Conservation (phyloP, 2,329 filamentous ascomycete species). For the Lasiodiplodia citricola region DNA sequence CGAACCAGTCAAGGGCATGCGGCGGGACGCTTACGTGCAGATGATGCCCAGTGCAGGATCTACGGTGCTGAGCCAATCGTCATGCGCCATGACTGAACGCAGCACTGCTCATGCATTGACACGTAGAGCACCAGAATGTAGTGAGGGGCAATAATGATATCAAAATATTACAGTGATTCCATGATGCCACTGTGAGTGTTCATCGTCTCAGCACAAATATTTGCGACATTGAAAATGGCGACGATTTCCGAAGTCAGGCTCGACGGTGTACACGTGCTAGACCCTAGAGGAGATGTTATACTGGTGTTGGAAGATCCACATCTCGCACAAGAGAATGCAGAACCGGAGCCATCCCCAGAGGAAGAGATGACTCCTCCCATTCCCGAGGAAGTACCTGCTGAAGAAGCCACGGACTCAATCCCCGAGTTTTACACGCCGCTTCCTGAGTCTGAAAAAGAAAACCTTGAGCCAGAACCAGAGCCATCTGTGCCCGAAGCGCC, state of each 20-base stretch:
- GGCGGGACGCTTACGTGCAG: neutral
- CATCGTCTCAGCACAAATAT: neutral
- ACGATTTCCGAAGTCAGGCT: neutral
- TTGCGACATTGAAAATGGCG: neutral
- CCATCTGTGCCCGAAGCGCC: neutral
- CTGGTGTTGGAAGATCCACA: neutral
- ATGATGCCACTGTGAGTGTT: neutral
- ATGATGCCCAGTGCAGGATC: neutral
- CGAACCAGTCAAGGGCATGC: neutral
- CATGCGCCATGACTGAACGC: neutral
- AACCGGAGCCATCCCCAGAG: neutral
- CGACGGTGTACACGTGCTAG: neutral
- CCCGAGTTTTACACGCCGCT: neutral
- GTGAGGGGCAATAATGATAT: neutral
- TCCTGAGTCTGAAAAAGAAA: neutral
- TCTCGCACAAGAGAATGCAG: neutral
- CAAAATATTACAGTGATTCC: neutral
- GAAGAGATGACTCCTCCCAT: neutral
- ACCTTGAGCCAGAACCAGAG: neutral
- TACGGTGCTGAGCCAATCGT: neutral
- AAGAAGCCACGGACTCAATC: neutral
- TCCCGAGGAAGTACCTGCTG: neutral
- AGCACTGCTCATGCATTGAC: neutral
- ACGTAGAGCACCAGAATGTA: neutral
- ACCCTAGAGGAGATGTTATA: neutral